These are phyloP conservation scores for Leccinum rimulosum DNA, from an alignment of 768 basidiomycete genomes.

Conservation along the genomic window DNA sequence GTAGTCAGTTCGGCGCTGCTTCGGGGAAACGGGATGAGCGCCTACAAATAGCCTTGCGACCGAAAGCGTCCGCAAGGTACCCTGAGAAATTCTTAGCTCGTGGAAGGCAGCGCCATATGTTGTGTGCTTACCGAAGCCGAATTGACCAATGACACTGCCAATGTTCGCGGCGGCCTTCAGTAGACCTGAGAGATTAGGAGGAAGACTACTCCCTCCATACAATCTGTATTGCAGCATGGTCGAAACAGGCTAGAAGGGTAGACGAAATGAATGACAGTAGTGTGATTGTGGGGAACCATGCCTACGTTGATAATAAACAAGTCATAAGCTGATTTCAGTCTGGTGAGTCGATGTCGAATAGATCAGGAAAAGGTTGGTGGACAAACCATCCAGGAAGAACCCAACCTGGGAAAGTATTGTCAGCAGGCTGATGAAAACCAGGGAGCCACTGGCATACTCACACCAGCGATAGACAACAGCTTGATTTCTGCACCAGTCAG, in stretches of 20 bases:
- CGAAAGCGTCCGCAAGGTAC: slow-evolving; percentile 63
- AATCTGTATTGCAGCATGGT: slow-evolving; percentile 68
- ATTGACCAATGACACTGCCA: slow-evolving; percentile 69
- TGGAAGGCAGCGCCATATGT: not conserved
- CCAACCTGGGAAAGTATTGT: slow-evolving; percentile 44
- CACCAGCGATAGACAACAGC: slow-evolving; percentile 59
- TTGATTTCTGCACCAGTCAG: slow-evolving; percentile 52
- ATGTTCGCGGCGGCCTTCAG: slow-evolving; percentile 71
- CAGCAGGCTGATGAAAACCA: not conserved
- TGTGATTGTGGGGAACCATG: not conserved
- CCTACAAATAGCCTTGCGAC: slow-evolving; percentile 66
- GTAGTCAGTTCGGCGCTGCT: slow-evolving; percentile 1
- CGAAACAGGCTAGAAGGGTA: slow-evolving; percentile 49
- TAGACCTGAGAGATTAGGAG: slow-evolving; percentile 55
- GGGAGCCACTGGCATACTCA: slow-evolving; percentile 27
- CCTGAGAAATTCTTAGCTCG: slow-evolving; percentile 33
- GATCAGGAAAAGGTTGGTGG: not conserved
- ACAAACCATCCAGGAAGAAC: slow-evolving; percentile 68
- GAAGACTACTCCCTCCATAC: slow-evolving; percentile 51
- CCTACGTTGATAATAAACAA: slow-evolving; percentile 68
- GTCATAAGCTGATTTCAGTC: slow-evolving; percentile 56
- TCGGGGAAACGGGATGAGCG: not conserved
- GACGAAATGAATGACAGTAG: not conserved
- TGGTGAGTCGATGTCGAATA: slow-evolving; percentile 2
- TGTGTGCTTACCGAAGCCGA: slow-evolving; percentile 47